Base-by-base conservation (phyloP, 371 early-diverging fungal genomes). In the Rhizopus stolonifer region DNA sequence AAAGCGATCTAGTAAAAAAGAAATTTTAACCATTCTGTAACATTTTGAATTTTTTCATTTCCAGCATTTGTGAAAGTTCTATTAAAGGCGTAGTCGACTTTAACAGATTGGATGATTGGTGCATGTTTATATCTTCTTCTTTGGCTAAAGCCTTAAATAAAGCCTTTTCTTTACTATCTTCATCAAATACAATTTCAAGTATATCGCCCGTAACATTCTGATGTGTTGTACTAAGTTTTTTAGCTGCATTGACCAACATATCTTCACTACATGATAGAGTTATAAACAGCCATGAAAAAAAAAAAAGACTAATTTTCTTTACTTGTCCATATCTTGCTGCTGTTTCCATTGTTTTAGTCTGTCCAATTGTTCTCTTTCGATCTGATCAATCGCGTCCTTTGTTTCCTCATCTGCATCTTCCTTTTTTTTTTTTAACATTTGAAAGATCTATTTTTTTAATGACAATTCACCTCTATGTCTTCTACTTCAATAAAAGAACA, bases 391-490 rank as follows among this genome's bases (percentile, higher is more conserved):
- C 7, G 39, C 31, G 3, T 22, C 33, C 3, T 19, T 17, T 43
- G 48, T 57, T 9, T 44, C 23, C 19, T 56, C 18, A 49, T 56
- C 56, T n/a, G 36, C 36, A 36, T n/a, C 36, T 36, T 11, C 36
- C 36, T 36, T 36, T 29, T 29, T 29, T 29, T 29, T 29, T 29
- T 29, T 29, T 29, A 9, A 9, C 10, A 6, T 29, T 29, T 29
- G 4, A 6, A 9, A 9, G 6, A 9, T 29, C 11, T 29, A 9
- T 29, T 29, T 29, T 29, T 29, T 29, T 29, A 9, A 9, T 29
- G 29, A 36, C n/a, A 36, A n/a, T 15, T 36, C 15, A 15, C 36
- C n/a, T 36, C 36, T 36, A 36, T 36, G 11, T 15, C 36, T 11
- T 36, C 36, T 36, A 36, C 15, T n/a, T 36, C 36, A 36, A n/a